Base-by-base conservation (phyloP, 1,284 basidiomycete species). In the Leccinum variabile region DNA sequence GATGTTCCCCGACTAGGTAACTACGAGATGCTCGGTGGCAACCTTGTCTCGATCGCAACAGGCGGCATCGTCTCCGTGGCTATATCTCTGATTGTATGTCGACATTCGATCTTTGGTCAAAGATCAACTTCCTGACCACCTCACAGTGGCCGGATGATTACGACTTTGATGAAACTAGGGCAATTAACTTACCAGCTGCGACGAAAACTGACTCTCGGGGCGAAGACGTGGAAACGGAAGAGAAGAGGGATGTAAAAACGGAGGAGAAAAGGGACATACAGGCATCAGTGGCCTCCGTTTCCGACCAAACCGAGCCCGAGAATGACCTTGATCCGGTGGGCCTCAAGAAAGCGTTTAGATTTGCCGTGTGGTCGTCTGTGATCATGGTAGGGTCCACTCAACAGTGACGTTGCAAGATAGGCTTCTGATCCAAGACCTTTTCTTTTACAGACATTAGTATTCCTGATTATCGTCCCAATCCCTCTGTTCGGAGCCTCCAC, bases 1-100 rank as follows among this genome's bases (percentile, higher is more conserved):
- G 44, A 66, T 28, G 25, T 33, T 50, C 56, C 33, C 11, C 41
- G 50, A 80, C 79, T 28, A 72, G 88, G 89, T 22, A 89, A 94
- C 76, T 88, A 87, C 56, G 88, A 90, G 70, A 92, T 92, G 89
- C 81, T 97, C 16, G 89, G 94, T 0, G 94, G 95, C 5, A 96
- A 97, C 76, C 78, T 97, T 13, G 90, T 92, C 1, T 89, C 94
- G 0, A 92, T 98, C 67, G 88, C 87, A 22, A 82, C 92, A 25
- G 92, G 94, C 7, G 91, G 83, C 1, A 88, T 97, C 63, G 80
- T 97, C 67, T 84, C 92, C 0, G 78, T 88, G 32, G 79, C 77
- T 0, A 79, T 83, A 50, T 92, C 91, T 0, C 74, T 86, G 56
- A 66, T 73, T 1, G 72, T 73, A 62, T n/a, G 73, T 65, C 6